phyloP scores from a whole-genome alignment of 129 eudicot genomes.

The Sambucus nigra region DNA sequence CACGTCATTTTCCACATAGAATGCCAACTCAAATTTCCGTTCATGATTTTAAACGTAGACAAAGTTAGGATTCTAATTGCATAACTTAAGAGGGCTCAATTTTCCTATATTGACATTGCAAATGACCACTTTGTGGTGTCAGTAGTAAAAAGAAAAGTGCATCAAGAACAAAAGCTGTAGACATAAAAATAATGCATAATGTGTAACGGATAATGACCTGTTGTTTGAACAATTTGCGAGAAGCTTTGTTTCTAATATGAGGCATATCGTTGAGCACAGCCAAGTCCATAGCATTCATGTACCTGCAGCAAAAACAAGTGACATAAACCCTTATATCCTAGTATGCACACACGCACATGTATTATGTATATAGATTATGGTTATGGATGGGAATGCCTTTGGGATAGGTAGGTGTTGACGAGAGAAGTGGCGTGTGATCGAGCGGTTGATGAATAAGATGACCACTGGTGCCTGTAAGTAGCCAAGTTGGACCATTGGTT shows the following conservation, averaged over 20 bases:
- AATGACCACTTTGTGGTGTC: too few species aligned
- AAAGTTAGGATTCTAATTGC: too few species aligned
- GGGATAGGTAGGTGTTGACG: conserved; percentile 69
- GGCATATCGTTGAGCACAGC: conserved; percentile 83
- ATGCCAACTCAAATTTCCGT: too few species aligned
- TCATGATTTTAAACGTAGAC: too few species aligned
- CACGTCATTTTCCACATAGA: too few species aligned
- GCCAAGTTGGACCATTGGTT: conserved; percentile 81
- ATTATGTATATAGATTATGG: too few species aligned
- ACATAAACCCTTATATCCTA: neutral
- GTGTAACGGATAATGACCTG: conserved; percentile 36
- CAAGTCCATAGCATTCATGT: conserved; percentile 67
- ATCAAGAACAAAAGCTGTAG: neutral
- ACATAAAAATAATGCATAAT: too few species aligned
- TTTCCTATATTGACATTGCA: too few species aligned
- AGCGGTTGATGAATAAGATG: conserved; percentile 43
- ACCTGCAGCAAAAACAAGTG: conserved; percentile 30
- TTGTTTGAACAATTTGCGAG: conserved; percentile 54
- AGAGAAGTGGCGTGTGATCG: conserved; percentile 68
- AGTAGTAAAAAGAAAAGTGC: neutral
- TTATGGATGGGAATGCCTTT: conserved; percentile 27
- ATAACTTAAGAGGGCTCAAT: too few species aligned
- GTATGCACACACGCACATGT: neutral
- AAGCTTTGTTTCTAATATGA: conserved; percentile 50
- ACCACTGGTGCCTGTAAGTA: conserved; percentile 47